Evolutionary conservation across 257 asterid genomes (phyloP).

Genomic region (Solanum microdontum): DNA sequence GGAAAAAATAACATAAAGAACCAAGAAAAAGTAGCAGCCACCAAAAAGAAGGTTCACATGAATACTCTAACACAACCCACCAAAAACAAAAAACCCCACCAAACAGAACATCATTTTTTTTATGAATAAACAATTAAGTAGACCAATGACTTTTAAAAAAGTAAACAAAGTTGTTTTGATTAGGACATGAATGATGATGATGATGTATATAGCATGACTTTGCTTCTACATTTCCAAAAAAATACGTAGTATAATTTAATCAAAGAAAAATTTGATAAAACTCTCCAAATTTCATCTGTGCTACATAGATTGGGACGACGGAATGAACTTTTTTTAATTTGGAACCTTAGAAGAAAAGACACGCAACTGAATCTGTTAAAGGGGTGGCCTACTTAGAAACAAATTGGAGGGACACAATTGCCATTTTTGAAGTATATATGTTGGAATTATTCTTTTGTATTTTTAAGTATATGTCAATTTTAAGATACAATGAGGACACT

Average conservation of each 20-base stretch:
- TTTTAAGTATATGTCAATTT: background rate
- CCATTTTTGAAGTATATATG: background rate
- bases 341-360: background rate
- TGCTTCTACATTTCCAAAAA: background rate
- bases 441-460: constrained; percentile 8
- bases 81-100: background rate
- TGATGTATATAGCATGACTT: background rate
- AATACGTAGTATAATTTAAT: background rate
- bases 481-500: background rate
- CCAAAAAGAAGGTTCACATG: background rate
- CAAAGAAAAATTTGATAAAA: background rate
- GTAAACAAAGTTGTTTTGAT: background rate
- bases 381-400: background rate
- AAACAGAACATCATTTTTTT: background rate
- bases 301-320: rapidly evolving
- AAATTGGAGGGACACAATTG: background rate
- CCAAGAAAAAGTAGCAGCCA: background rate
- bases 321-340: background rate
- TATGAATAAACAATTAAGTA: background rate
- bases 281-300: background rate
- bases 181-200: background rate
- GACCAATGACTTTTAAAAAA: background rate
- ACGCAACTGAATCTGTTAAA: background rate
- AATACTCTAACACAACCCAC: background rate
- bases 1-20: background rate